Percentiles rank a stretch among this genome's conserved stretches.
Evolutionary conservation across 1,139 yeast genomes (phyloP).

Genomic region (Magnusiomyces ingens): DNA sequence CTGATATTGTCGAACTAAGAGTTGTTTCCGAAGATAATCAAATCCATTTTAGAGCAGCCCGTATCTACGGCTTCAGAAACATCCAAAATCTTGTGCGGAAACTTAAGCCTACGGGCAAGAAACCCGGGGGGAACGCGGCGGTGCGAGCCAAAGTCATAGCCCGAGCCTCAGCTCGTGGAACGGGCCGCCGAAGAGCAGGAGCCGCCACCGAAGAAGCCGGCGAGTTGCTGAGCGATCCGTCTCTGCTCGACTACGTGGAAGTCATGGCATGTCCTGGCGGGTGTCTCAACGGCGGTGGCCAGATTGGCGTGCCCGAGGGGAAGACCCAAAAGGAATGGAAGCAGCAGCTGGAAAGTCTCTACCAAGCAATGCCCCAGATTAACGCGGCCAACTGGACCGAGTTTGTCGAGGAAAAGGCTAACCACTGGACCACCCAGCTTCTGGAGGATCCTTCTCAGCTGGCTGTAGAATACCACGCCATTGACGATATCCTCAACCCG

Average conservation of each 20-base stretch:
- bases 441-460: not conserved
- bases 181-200: constrained; percentile 4
- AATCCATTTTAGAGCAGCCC: constrained; percentile 58
- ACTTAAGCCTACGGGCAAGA: constrained; percentile 45
- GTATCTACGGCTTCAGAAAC: constrained; percentile 87
- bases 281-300: constrained; percentile 97
- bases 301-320: constrained; percentile 48
- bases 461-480: constrained; percentile 15
- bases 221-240: constrained; percentile 41
- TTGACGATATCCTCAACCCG: constrained; percentile 9
- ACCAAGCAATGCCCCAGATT: constrained; percentile 23
- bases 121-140: constrained; percentile 27
- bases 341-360: constrained; percentile 28
- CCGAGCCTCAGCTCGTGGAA: constrained; percentile 7
- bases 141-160: constrained; percentile 15
- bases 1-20: constrained; percentile 67
- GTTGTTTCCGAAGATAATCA: constrained; percentile 37
- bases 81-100: constrained; percentile 88
- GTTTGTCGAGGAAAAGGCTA: constrained; percentile 5
- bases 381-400: constrained; percentile 6
- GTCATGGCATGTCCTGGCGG: constrained; percentile 99
- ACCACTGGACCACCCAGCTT: constrained; percentile 7
- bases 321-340: constrained; percentile 31
- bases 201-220: constrained; percentile 9
- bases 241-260: constrained; percentile 75